phyloP scores from a whole-genome alignment of 78 protist species.

The Neovahlkampfia damariscottae region DNA sequence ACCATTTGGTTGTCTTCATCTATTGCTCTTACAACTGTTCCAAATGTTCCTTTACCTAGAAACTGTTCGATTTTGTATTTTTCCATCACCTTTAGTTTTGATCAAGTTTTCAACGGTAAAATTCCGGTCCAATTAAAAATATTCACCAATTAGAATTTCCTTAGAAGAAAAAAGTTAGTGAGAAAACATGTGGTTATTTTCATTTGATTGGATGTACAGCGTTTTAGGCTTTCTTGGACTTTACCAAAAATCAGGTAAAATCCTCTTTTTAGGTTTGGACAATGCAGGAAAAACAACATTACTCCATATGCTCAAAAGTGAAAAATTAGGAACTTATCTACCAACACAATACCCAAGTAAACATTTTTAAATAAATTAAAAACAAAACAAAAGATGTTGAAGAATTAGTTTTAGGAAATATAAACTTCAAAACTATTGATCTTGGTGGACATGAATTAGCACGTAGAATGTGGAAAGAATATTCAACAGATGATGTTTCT shows the following conservation, averaged over 20 bases:
- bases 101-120: too few species aligned
- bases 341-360: not conserved
- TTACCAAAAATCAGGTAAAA: conserved; percentile 10
- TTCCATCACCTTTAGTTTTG: too few species aligned
- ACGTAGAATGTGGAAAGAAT: conserved; percentile 86
- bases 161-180: too few species aligned
- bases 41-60: too few species aligned
- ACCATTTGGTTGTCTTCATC: too few species aligned
- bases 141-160: too few species aligned
- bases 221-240: conserved; percentile 2
- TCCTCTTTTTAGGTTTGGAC: conserved; percentile 98
- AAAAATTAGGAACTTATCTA: conserved; percentile 4
- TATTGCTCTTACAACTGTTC: too few species aligned
- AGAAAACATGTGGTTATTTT: too few species aligned
- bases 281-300: conserved; percentile 99
- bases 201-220: conserved; percentile 6
- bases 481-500: conserved; percentile 68
- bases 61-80: too few species aligned
- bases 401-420: conserved; percentile 81
- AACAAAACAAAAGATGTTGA: conserved; percentile 59
- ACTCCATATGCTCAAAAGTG: conserved; percentile 86
- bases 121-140: too few species aligned
- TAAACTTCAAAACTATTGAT: conserved; percentile 82
- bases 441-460: conserved; percentile 96
- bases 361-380: too few species aligned